Evolutionary conservation across 1,284 basidiomycete species (phyloP).

Genomic region (Binderoboletus segoi): DNA sequence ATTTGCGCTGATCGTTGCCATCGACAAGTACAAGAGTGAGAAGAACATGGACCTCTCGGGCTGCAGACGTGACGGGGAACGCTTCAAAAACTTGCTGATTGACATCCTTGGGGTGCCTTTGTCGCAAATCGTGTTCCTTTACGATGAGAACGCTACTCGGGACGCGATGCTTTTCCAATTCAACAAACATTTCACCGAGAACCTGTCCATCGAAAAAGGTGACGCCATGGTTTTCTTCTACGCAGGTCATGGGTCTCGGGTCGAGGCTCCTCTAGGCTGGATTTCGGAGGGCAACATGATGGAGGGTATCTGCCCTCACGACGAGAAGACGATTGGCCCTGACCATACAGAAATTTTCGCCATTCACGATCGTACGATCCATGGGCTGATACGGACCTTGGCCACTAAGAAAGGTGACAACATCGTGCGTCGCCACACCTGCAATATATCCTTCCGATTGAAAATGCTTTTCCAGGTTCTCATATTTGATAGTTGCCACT

Average conservation of each 20-base stretch:
- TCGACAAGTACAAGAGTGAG: conserved; percentile 1
- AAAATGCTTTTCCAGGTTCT: background rate
- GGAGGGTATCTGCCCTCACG: conserved; percentile 1
- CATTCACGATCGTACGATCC: background rate
- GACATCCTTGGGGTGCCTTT: background rate
- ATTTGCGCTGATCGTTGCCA: background rate
- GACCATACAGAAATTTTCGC: background rate
- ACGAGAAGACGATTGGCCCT: background rate
- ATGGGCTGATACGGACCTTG: background rate
- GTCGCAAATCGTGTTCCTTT: background rate
- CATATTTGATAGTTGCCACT: background rate
- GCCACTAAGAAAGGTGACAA: background rate
- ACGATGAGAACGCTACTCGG: conserved; percentile 1
- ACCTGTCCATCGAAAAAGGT: background rate
- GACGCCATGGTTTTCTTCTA: conserved; percentile 2
- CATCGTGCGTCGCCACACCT: background rate
- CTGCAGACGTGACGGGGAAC: background rate
- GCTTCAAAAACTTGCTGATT: background rate
- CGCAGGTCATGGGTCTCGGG: background rate
- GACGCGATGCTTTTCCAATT: background rate
- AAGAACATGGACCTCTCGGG: background rate
- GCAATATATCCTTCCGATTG: background rate
- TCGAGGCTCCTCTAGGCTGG: background rate
- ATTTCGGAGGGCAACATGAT: background rate
- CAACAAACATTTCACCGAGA: background rate